Conservation (phyloP, 2,329 filamentous ascomycete genomes). For the Pochonia chlamydosporia region DNA sequence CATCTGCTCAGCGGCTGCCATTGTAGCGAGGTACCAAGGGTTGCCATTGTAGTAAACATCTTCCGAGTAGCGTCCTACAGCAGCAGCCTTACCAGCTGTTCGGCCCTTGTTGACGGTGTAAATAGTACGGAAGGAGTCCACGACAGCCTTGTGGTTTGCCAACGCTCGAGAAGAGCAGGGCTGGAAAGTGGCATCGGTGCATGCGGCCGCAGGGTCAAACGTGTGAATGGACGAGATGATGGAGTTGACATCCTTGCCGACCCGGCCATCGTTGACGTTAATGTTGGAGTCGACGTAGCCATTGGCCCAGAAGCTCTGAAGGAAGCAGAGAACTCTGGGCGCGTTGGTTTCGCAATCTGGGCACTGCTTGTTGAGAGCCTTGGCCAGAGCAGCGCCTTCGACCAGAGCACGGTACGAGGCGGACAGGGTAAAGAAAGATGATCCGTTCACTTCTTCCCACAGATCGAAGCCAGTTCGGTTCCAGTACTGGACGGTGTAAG, state of each 20-base stretch:
- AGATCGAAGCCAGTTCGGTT: slow-evolving; percentile 64
- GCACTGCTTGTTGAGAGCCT: slow-evolving; percentile 55
- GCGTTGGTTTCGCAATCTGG: slow-evolving; percentile 57
- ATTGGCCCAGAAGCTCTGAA: slow-evolving; percentile 67
- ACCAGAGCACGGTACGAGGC: slow-evolving; percentile 63
- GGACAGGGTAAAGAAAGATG: slow-evolving; percentile 73
- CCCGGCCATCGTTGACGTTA: slow-evolving; percentile 53
- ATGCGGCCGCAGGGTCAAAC: slow-evolving; percentile 62
- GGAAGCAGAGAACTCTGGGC: slow-evolving; percentile 65
- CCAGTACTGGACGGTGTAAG: slow-evolving; percentile 70
- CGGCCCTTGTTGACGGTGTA: slow-evolving; percentile 67
- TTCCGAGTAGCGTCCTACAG: slow-evolving; percentile 63
- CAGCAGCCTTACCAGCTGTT: slow-evolving; percentile 50
- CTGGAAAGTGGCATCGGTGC: slow-evolving; percentile 69
- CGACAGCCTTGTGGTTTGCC: slow-evolving; percentile 69
- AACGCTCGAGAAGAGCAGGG: slow-evolving; percentile 66
- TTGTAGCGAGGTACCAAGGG: slow-evolving; percentile 73
- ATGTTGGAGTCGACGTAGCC: slow-evolving; percentile 66
- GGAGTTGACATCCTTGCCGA: slow-evolving; percentile 67
- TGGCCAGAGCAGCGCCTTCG: slow-evolving; percentile 62
- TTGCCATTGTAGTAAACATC: slow-evolving; percentile 74
- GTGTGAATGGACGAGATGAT: slow-evolving; percentile 60
- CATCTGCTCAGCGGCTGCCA: slow-evolving; percentile 74
- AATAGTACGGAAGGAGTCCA: slow-evolving; percentile 67
- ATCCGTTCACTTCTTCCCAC: slow-evolving; percentile 75